These are phyloP conservation scores for Kockiozyma suomiensis DNA, from an alignment of 805 yeast species.

Conservation along the genomic window DNA sequence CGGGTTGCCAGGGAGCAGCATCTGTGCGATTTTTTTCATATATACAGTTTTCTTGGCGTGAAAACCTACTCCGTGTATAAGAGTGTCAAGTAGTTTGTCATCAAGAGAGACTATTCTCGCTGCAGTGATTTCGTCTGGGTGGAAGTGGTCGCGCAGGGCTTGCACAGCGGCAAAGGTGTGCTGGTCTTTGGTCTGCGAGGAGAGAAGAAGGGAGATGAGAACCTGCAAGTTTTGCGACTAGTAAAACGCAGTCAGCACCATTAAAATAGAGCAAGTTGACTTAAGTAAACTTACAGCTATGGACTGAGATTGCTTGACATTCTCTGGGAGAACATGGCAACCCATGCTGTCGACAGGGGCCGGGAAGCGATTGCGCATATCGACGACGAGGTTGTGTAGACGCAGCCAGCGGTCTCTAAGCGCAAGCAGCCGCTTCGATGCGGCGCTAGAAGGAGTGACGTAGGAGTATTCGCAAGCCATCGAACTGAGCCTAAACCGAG, in stretches of 20 bases:
- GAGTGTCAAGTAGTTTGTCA: conserved; percentile 47
- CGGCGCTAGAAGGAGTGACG: not conserved
- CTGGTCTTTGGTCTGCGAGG: conserved; percentile 92
- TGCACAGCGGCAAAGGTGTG: conserved; percentile 73
- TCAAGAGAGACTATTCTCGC: conserved; percentile 45
- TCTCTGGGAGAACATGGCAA: conserved; percentile 61
- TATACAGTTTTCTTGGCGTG: conserved; percentile 77
- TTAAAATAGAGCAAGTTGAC: conserved; percentile 5
- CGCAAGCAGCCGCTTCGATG: not conserved
- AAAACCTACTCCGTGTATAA: conserved; percentile 84
- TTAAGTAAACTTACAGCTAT: conserved; percentile 17
- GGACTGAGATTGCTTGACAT: conserved; percentile 18
- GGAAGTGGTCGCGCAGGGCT: conserved; percentile 53
- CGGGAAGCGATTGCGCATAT: conserved; percentile 64
- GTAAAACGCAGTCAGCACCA: conserved; percentile 36
- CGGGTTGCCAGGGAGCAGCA: conserved; percentile 46
- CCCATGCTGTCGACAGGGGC: conserved; percentile 93
- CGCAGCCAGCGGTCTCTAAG: conserved; percentile 25
- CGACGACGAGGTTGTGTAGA: conserved; percentile 28
- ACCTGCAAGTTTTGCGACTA: conserved; percentile 66
- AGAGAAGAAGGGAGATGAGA: conserved; percentile 77
- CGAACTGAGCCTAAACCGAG: not conserved
- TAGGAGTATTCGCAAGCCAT: not conserved
- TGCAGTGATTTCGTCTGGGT: conserved; percentile 46
- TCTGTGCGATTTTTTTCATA: conserved; percentile 61